A percentile compares a stretch with the other conserved stretches of the same genome.
Evolutionary conservation across 2,329 filamentous ascomycete genomes (phyloP).

Genomic region (Aspergillus oerlinghausenensis): DNA sequence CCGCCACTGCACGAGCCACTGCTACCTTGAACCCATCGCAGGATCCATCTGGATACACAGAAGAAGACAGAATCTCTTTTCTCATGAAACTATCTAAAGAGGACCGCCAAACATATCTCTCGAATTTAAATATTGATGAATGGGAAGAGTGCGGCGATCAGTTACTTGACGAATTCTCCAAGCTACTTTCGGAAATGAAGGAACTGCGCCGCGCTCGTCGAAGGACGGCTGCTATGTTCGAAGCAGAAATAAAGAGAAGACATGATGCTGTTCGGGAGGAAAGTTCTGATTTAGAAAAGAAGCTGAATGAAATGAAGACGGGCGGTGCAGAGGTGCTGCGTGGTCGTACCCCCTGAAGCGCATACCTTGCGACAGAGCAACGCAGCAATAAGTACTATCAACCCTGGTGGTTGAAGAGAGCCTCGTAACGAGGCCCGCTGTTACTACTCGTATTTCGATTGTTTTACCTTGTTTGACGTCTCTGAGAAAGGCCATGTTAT

Average conservation of each 20-base stretch:
- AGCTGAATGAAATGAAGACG: conserved; percentile 50
- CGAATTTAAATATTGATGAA: conserved; percentile 48
- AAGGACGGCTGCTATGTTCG: conserved; percentile 49
- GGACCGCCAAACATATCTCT: conserved; percentile 49
- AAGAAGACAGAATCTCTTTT: conserved; percentile 33
- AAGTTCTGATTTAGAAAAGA: conserved; percentile 44
- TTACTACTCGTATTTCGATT: background rate
- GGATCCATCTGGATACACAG: conserved; percentile 17
- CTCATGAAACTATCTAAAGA: conserved; percentile 32
- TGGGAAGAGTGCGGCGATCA: conserved; percentile 62
- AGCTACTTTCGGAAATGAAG: conserved; percentile 49
- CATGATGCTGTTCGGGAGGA: conserved; percentile 49
- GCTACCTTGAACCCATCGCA: conserved; percentile 14
- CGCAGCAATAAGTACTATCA: background rate
- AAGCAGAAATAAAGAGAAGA: conserved; percentile 52
- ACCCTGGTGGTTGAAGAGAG: background rate
- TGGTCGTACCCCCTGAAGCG: conserved; percentile 27
- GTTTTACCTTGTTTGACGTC: background rate
- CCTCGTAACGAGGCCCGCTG: background rate
- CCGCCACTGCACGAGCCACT: conserved; percentile 18
- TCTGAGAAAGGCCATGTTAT: too few relatives aligned
- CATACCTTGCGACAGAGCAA: background rate
- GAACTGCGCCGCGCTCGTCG: conserved; percentile 51
- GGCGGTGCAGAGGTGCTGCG: conserved; percentile 52
- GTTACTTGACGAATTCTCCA: conserved; percentile 53